Evolutionary conservation across 2,329 filamentous ascomycete species (phyloP), one percentile per base, ranked within the genome.

Genomic region (Calycina marina): DNA sequence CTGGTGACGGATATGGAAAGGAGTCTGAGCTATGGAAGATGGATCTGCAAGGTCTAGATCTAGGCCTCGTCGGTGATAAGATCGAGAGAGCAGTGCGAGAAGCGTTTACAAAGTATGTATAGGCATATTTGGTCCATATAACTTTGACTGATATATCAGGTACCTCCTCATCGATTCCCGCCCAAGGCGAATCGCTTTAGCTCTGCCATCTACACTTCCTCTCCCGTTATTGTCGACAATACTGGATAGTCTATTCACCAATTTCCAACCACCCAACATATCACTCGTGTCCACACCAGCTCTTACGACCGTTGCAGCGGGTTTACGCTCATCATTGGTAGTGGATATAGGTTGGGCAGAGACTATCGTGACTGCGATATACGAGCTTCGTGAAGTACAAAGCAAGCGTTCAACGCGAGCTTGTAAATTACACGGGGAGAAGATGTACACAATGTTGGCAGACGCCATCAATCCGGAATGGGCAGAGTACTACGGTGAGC

Each of bases 261-360:
- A 71, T 28, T 90, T 88, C 53, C 80, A 86, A 43, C 69, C 79
- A 11, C 81, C 86, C 0, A 77, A 72, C 14, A 69, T 96, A 41
- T 86, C 83, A 2, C 64, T 98, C 25, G 61, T 94, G 48, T 83
- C 85, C 1, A 69, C 72, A 0, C 72, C 88, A 0, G 68, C 84
- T 13, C 77, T 90, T 56, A 65, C 74, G 2, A 64, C 78, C 5
- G 69, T 86, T 3, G 79, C 78, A 5, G 85, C 86, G 4, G 90
- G 90, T 1, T 61, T 93, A 25, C 74, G 90, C 10, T 83, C 82
- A n/a, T 84, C 78, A 1, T 56, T 98, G 25, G 72, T 96, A 1
- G 65, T 98, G 22, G 85, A 98, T 49, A 67, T 98, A 38, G 90
- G 88, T 26, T 98, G 90, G 90, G 68, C 75, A 25, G 90, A 96